These are phyloP conservation scores for Carex parvula DNA, from an alignment of 176 grass and related monocot species.

Conservation along the genomic window DNA sequence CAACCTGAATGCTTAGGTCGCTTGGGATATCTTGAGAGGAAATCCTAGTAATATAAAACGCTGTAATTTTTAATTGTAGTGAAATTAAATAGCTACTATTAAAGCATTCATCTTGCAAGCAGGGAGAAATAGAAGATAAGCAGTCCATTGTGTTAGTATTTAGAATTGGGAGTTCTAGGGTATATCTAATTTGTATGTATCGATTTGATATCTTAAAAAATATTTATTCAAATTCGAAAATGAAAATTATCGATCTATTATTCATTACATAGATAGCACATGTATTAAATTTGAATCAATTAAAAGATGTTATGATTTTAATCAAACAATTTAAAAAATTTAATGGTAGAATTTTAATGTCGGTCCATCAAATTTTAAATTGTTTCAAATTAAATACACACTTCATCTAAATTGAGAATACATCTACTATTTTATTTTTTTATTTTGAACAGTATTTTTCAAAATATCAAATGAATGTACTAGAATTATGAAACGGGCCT, in stretches of 20 bases:
- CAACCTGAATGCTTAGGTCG: slow-evolving; percentile 61
- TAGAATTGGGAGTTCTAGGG: neutral
- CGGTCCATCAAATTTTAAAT: neutral
- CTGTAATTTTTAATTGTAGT: neutral
- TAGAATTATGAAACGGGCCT: neutral
- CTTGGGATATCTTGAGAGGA: slow-evolving; percentile 64
- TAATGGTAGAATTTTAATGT: neutral
- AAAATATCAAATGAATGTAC: neutral
- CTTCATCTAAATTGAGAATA: neutral
- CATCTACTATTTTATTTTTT: neutral
- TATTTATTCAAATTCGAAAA: neutral
- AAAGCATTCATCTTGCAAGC: neutral
- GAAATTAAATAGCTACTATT: neutral
- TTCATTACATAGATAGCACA: too few relatives aligned
- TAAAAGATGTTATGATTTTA: neutral
- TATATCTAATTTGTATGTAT: neutral
- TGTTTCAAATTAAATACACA: neutral
- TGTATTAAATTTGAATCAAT: neutral
- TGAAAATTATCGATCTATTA: neutral
- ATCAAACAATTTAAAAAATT: neutral
- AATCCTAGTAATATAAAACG: slow-evolving; percentile 46
- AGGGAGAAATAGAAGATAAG: neutral
- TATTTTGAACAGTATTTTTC: neutral
- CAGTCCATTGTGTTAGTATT: neutral
- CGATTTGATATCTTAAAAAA: neutral